phyloP scores from a whole-genome alignment of 2,329 filamentous ascomycete species.

The Tympanopsis confertula region DNA sequence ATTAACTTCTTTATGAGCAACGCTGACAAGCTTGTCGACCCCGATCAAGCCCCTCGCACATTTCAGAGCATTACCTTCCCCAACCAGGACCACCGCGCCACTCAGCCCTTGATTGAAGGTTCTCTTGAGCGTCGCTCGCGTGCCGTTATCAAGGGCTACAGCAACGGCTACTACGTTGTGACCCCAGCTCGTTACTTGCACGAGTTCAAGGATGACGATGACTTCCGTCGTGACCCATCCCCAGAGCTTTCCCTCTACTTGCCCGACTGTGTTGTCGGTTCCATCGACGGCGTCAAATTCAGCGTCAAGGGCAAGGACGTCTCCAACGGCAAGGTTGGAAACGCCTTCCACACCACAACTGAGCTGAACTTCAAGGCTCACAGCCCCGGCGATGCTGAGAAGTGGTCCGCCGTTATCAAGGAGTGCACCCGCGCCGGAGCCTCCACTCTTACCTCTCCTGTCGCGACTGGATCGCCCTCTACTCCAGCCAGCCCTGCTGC shows the following conservation, averaged over 20 bases:
- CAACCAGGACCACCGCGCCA: constrained; percentile 55
- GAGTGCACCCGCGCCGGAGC: constrained; percentile 1
- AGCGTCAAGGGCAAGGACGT: constrained; percentile 64
- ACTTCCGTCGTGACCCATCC: constrained; percentile 33
- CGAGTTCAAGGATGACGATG: constrained; percentile 62
- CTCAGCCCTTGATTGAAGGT: constrained; percentile 55
- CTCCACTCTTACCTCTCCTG: neutral
- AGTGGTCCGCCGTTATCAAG: constrained; percentile 50
- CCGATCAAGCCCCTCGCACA: constrained; percentile 43
- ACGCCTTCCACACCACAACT: constrained; percentile 47
- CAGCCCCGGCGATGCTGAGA: constrained; percentile 44
- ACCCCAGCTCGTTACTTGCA: constrained; percentile 59
- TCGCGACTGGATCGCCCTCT: neutral
- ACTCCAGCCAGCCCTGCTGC: constrained; percentile 16
- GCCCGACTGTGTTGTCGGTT: constrained; percentile 55
- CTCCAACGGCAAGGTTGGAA: constrained; percentile 43
- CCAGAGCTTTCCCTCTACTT: constrained; percentile 61
- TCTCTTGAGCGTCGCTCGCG: constrained; percentile 57
- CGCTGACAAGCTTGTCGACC: constrained; percentile 49
- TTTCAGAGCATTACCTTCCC: constrained; percentile 51
- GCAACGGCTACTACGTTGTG: constrained; percentile 55
- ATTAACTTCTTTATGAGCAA: constrained; percentile 55
- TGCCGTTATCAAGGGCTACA: constrained; percentile 43
- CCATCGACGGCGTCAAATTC: constrained; percentile 50
- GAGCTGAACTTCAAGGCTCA: constrained; percentile 59